These are phyloP conservation scores for Bipolaris cookei DNA, from an alignment of 2,329 filamentous ascomycete species.

Conservation along the genomic window DNA sequence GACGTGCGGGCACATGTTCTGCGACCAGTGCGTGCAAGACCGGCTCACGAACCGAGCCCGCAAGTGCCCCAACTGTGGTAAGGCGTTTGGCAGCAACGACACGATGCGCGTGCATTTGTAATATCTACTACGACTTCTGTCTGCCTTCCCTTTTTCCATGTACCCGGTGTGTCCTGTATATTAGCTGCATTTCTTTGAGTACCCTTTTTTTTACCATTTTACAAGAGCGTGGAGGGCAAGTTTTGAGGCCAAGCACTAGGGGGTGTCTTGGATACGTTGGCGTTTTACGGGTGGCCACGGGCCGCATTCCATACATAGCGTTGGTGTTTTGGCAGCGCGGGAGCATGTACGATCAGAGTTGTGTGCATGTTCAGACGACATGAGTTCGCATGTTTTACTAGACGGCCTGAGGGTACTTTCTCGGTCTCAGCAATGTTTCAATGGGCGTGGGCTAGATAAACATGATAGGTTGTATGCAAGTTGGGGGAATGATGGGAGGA, in stretches of 20 bases:
- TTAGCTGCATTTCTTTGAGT: slow-evolving; percentile 17
- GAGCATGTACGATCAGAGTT: slow-evolving; percentile 20
- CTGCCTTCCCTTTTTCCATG: slow-evolving; percentile 1
- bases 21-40: slow-evolving; percentile 86
- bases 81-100: slow-evolving; percentile 89
- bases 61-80: slow-evolving; percentile 94
- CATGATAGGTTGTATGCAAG: slow-evolving; percentile 3
- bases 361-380: slow-evolving; percentile 15
- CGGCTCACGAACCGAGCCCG: slow-evolving; percentile 87
- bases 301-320: slow-evolving; percentile 9
- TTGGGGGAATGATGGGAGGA: slow-evolving; percentile 1
- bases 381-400: slow-evolving; percentile 18
- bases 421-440: slow-evolving; percentile 9
- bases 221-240: slow-evolving; percentile 11
- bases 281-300: slow-evolving; percentile 12
- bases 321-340: slow-evolving; percentile 6
- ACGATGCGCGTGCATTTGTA: slow-evolving; percentile 67
- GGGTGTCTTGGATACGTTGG: slow-evolving; percentile 11
- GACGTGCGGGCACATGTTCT: slow-evolving; percentile 94
- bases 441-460: slow-evolving; percentile 11
- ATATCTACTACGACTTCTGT: background rate
- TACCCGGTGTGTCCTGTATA: slow-evolving; percentile 16
- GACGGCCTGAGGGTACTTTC: slow-evolving; percentile 9
- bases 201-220: slow-evolving; percentile 9
- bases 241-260: slow-evolving; percentile 7